Base-by-base conservation (phyloP, 495 filamentous ascomycete species). In the Podospora anserina region DNA sequence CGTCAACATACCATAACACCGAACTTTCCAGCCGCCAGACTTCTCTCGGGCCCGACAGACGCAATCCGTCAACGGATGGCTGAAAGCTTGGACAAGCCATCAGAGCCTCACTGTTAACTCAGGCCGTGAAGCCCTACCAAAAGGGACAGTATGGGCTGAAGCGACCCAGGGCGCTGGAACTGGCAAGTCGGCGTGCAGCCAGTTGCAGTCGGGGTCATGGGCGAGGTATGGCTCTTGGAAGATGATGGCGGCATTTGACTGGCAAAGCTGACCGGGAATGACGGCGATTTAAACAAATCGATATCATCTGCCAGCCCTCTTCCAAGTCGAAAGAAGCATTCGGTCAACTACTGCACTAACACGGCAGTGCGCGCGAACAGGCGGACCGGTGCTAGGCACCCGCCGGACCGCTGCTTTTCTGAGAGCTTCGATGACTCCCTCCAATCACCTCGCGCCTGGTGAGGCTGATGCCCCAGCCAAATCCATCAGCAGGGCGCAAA, bases 361-460 rank as follows among this genome's bases (percentile, higher is more conserved):
- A 71, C 34, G 34, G 64, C 68, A 67, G 61, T 69, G 72, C 67
- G 65, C 64, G 69, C 64, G 58, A 34, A 68, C 39, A 34, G 23
- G 39, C 71, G 66, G 64, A 54, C 67, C 68, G 65, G 58, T 69
- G 70, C 74, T 74, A 79, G 76, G 74, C 74, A 75, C 66, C 74
- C 69, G 69, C 69, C 68, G 69, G 69, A 72, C 68, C 61, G 19
- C 72, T 44, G 58, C 64, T 61, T 72, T 49, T 77, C 75, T 75
- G 68, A 66, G 61, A 53, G 66, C 69, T 77, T 80, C 77, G 76
- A 78, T 75, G 72, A 69, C 73, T 72, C 67, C 70, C 72, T 69
- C 71, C 73, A 70, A 68, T 70, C 72, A 67, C 62, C 59, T 55
- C 44, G 27, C 64, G 34, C 54, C 65, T 27, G 60, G 69, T 78